phyloP scores from a whole-genome alignment of 495 filamentous ascomycete species.

The Trichoderma reesei region DNA sequence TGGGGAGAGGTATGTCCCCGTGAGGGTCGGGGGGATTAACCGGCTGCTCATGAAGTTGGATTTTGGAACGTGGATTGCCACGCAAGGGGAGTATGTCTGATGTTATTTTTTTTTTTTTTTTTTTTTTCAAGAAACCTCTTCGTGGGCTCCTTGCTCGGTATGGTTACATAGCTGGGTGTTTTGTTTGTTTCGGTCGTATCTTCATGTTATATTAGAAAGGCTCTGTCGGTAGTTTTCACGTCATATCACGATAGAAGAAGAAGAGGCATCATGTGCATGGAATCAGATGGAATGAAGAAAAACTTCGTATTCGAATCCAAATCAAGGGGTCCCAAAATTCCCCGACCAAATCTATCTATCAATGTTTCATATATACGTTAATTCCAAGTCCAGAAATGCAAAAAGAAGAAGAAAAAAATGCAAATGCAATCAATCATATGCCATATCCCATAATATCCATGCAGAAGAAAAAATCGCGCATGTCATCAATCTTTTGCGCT shows the following conservation, averaged over 20 bases:
- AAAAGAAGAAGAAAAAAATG: too few relatives aligned
- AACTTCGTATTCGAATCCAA: background rate
- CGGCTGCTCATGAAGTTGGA: conserved; percentile 80
- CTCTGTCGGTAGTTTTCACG: too few relatives aligned
- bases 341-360: background rate
- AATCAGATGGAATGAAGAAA: background rate
- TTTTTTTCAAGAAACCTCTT: background rate
- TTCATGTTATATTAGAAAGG: background rate
- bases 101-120: background rate
- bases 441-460: background rate
- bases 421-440: background rate
- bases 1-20: conserved; percentile 45
- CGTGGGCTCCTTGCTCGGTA: too few relatives aligned
- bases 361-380: background rate
- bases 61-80: conserved; percentile 45
- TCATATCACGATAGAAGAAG: too few relatives aligned
- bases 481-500: background rate
- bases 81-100: background rate
- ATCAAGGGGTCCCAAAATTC: background rate
- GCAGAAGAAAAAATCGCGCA: background rate
- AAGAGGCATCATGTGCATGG: too few relatives aligned
- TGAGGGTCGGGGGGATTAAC: conserved; percentile 63
- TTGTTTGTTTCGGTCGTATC: background rate
- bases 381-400: too few relatives aligned
- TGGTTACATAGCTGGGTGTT: too few relatives aligned